Conservation (phyloP, 192 early-diverging fungal species). For the Borealophlyctis nickersoniae region DNA sequence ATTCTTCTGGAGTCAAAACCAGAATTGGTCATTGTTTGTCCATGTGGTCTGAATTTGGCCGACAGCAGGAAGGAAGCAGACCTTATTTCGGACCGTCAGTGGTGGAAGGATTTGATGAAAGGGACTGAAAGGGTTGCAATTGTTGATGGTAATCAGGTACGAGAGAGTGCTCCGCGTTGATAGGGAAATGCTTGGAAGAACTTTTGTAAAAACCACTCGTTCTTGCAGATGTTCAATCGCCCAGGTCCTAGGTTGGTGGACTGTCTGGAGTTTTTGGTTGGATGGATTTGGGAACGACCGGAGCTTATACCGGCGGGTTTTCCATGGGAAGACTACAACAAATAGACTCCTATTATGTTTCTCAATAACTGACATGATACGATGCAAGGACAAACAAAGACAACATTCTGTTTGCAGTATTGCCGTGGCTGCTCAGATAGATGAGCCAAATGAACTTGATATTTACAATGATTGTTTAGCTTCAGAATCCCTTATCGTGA, state of each 20-base stretch:
- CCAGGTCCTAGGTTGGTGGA: conserved; percentile 56
- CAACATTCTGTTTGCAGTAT: too few relatives aligned
- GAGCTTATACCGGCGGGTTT: conserved; percentile 40
- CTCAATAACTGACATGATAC: too few relatives aligned
- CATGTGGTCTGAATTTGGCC: conserved; percentile 48
- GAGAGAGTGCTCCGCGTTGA: background rate
- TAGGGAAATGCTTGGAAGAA: conserved; percentile 1
- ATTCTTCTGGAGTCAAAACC: conserved; percentile 31
- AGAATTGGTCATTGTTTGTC: conserved; percentile 43
- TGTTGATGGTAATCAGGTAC: conserved; percentile 53
- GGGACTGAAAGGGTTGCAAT: conserved; percentile 32
- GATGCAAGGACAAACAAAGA: too few relatives aligned
- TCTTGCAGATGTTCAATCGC: conserved; percentile 49
- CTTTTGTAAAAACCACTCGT: background rate
- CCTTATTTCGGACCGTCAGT: conserved; percentile 21
- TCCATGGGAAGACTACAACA: conserved; percentile 37
- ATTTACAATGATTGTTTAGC: background rate
- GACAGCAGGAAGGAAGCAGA: conserved; percentile 35
- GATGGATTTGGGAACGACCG: conserved; percentile 35
- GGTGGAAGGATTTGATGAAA: conserved; percentile 32
- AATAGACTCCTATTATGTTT: too few relatives aligned
- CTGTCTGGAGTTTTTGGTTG: conserved; percentile 52
- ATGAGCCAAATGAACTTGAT: too few relatives aligned
- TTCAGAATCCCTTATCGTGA: conserved; percentile 64
- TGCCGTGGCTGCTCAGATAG: too few relatives aligned